Conservation (phyloP, 306 rosid species). For the Inga oerstediana region DNA sequence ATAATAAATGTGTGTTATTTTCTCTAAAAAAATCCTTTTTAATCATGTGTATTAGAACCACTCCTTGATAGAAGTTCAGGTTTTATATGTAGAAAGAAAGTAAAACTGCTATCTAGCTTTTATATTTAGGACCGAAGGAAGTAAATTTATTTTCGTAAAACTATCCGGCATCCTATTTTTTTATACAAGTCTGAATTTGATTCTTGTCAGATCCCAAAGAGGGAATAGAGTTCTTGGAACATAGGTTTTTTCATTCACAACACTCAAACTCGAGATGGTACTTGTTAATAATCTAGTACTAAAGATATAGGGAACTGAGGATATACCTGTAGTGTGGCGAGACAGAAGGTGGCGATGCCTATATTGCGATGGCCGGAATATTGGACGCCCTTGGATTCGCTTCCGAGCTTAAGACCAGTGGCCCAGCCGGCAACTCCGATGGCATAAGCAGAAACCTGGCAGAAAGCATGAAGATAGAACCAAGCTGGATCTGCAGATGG, state of each 20-base stretch:
- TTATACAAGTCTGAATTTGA: too few relatives aligned
- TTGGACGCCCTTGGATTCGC: conserved; percentile 48
- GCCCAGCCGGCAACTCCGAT: conserved; percentile 96
- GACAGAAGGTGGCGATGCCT: conserved; percentile 72
- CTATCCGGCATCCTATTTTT: too few relatives aligned
- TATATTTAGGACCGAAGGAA: too few relatives aligned
- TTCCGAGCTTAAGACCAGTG: conserved; percentile 84
- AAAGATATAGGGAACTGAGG: not conserved
- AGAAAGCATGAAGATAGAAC: conserved; percentile 81
- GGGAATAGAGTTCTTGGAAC: not conserved
- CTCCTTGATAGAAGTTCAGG: too few relatives aligned
- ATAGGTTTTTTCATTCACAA: not conserved
- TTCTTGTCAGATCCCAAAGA: too few relatives aligned
- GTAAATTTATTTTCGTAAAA: too few relatives aligned
- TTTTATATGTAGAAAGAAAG: too few relatives aligned
- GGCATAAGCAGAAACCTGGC: conserved; percentile 74
- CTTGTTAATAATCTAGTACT: not conserved
- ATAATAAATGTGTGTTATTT: too few relatives aligned
- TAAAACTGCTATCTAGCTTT: too few relatives aligned
- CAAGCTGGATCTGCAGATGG: conserved; percentile 86
- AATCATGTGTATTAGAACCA: too few relatives aligned
- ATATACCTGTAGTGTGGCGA: conserved; percentile 78
- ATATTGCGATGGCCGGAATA: conserved; percentile 63
- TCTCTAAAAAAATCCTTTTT: too few relatives aligned
- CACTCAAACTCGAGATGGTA: not conserved